Percentiles rank a stretch among this genome's conserved stretches.
Evolutionary conservation across 805 yeast genomes (phyloP).

Genomic region (Kazachstania psychrophila): DNA sequence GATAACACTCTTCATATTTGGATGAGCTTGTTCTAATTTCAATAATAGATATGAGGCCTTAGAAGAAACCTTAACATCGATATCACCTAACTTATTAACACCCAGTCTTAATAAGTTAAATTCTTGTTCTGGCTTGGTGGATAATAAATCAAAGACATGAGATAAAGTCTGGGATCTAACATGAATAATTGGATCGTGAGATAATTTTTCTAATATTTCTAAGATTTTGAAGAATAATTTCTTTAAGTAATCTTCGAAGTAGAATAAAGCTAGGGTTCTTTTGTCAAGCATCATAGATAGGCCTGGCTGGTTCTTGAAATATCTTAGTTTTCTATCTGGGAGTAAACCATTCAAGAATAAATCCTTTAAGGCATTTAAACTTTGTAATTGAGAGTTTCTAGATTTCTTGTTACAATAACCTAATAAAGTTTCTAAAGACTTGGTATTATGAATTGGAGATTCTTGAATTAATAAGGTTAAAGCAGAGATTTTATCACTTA

Average conservation of each 20-base stretch:
- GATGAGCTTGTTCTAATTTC: slow-evolving; percentile 81
- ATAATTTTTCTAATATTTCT: slow-evolving; percentile 63
- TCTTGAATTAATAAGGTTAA: slow-evolving; percentile 87
- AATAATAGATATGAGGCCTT: slow-evolving; percentile 75
- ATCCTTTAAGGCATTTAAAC: slow-evolving; percentile 84
- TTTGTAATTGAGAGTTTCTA: slow-evolving; percentile 85
- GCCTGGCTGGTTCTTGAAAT: slow-evolving; percentile 69
- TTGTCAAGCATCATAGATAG: slow-evolving; percentile 38
- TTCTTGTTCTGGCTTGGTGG: slow-evolving; percentile 92
- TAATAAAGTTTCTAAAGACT: slow-evolving; percentile 70
- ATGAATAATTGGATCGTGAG: slow-evolving; percentile 87
- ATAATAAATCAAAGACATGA: slow-evolving; percentile 71
- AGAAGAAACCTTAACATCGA: slow-evolving; percentile 82
- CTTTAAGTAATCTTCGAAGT: slow-evolving; percentile 86
- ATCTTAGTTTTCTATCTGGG: slow-evolving; percentile 73
- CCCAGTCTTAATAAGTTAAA: slow-evolving; percentile 81
- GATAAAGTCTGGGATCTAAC: slow-evolving; percentile 70
- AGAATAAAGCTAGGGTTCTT: slow-evolving; percentile 59
- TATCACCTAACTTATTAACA: slow-evolving; percentile 89
- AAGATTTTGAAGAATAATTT: slow-evolving; percentile 64
- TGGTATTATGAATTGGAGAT: slow-evolving; percentile 83
- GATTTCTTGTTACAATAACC: slow-evolving; percentile 83
- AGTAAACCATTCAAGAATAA: slow-evolving; percentile 72
- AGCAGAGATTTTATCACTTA: slow-evolving; percentile 91
- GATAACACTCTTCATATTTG: slow-evolving; percentile 84